Percentiles rank a stretch among this genome's conserved stretches.
Evolutionary conservation across 495 filamentous ascomycete genomes (phyloP).

Genomic region (Aspergillus carlsbadensis): DNA sequence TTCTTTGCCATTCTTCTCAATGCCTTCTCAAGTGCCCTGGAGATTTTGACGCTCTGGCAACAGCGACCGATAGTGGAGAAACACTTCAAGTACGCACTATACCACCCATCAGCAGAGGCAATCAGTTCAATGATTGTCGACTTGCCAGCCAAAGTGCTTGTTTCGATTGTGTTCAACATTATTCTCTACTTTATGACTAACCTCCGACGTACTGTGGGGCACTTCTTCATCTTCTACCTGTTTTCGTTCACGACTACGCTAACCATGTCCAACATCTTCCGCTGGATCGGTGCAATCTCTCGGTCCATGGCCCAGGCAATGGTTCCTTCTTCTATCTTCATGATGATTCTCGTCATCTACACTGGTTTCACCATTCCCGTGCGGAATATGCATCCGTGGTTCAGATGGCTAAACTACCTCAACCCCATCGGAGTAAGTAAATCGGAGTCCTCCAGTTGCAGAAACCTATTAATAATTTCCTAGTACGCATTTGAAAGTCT

Average conservation of each 20-base stretch:
- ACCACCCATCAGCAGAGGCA: slow-evolving; percentile 86
- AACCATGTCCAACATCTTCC: slow-evolving; percentile 78
- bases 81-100: slow-evolving; percentile 84
- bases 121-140: slow-evolving; percentile 81
- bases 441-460: neutral
- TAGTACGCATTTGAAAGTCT: slow-evolving; percentile 81
- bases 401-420: slow-evolving; percentile 83
- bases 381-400: slow-evolving; percentile 72
- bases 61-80: slow-evolving; percentile 94
- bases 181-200: slow-evolving; percentile 87
- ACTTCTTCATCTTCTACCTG: slow-evolving; percentile 81
- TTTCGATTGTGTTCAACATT: slow-evolving; percentile 61
- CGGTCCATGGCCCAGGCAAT: slow-evolving; percentile 79
- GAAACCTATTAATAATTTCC: slow-evolving; percentile 3
- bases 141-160: slow-evolving; percentile 61
- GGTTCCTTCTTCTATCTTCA: slow-evolving; percentile 78
- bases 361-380: slow-evolving; percentile 87
- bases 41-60: slow-evolving; percentile 77
- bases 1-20: slow-evolving; percentile 89
- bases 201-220: slow-evolving; percentile 69
- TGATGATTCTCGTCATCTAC: slow-evolving; percentile 80
- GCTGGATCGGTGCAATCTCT: slow-evolving; percentile 77
- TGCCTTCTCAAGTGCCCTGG: slow-evolving; percentile 74
- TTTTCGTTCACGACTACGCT: slow-evolving; percentile 67
- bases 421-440: slow-evolving; percentile 64